These are phyloP conservation scores for Backusella australiensis DNA, from an alignment of 192 early-diverging fungal genomes.

Conservation along the genomic window DNA sequence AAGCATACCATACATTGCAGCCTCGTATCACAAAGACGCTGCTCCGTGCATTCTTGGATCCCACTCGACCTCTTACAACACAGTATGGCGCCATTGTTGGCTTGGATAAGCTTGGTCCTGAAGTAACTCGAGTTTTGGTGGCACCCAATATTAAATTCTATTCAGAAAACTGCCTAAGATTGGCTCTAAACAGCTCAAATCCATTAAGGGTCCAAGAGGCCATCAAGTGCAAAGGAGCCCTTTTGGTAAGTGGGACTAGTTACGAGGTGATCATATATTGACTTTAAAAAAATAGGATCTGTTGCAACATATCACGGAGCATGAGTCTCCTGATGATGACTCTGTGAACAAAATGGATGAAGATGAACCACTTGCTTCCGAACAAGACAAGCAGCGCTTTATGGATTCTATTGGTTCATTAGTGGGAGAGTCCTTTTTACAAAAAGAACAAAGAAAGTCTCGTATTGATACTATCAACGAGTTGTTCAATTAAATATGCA, in stretches of 20 bases:
- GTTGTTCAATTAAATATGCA: not conserved
- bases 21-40: conserved; percentile 88
- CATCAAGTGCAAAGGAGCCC: conserved; percentile 42
- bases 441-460: not conserved
- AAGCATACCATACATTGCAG: conserved; percentile 83
- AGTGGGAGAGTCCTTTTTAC: conserved; percentile 16
- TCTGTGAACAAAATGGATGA: conserved; percentile 17
- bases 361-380: conserved; percentile 6
- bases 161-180: conserved; percentile 34
- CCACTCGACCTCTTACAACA: conserved; percentile 74
- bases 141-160: conserved; percentile 78
- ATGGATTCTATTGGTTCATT: conserved; percentile 7
- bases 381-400: conserved; percentile 8
- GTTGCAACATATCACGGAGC: conserved; percentile 11
- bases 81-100: conserved; percentile 90
- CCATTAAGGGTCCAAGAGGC: conserved; percentile 35
- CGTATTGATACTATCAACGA: not conserved
- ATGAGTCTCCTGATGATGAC: not conserved
- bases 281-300: not conserved
- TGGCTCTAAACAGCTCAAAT: conserved; percentile 25
- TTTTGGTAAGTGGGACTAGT: conserved; percentile 39
- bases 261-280: too few species aligned
- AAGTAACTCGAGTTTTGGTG: conserved; percentile 74
- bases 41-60: conserved; percentile 87
- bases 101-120: conserved; percentile 69